These are phyloP conservation scores for Gossypium davidsonii DNA, from an alignment of 441 rosid genomes.

Conservation along the genomic window DNA sequence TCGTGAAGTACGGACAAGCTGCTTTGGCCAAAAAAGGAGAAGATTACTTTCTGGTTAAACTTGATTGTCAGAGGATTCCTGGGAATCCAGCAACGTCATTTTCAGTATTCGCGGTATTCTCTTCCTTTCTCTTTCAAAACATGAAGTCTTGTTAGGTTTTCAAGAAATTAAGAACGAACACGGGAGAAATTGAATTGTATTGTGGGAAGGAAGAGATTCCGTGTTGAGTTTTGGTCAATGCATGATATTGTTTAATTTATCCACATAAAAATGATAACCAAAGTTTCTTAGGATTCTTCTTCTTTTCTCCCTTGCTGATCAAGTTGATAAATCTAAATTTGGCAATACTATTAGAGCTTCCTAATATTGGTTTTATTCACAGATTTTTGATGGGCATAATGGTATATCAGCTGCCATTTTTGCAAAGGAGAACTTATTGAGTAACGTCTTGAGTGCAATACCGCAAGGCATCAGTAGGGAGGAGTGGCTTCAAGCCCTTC, in stretches of 20 bases:
- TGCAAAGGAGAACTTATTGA: slow-evolving; percentile 70
- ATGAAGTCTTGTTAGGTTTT: neutral
- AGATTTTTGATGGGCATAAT: slow-evolving; percentile 96
- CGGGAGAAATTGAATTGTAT: neutral
- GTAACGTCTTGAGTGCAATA: slow-evolving; percentile 79
- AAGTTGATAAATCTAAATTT: neutral
- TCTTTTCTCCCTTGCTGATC: neutral
- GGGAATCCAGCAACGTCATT: slow-evolving; percentile 70
- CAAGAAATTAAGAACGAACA: neutral
- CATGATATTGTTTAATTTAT: slow-evolving; percentile 2
- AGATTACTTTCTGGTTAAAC: slow-evolving; percentile 77
- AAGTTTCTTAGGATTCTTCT: neutral
- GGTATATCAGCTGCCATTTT: slow-evolving; percentile 95
- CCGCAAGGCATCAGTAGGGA: slow-evolving; percentile 64
- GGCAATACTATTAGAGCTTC: neutral
- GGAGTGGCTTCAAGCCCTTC: slow-evolving; percentile 96
- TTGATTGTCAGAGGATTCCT: slow-evolving; percentile 69
- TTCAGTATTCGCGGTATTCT: slow-evolving; percentile 83
- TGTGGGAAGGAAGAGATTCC: neutral
- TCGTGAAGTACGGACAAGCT: slow-evolving; percentile 84
- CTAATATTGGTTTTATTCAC: slow-evolving; percentile 21
- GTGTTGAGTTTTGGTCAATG: neutral
- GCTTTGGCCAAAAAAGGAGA: slow-evolving; percentile 96
- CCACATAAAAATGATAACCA: neutral
- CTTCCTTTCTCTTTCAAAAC: neutral